Percentiles rank a stretch among this genome's conserved stretches.
Evolutionary conservation across 2,329 filamentous ascomycete genomes (phyloP).

Genomic region (Fusarium marasasianum): DNA sequence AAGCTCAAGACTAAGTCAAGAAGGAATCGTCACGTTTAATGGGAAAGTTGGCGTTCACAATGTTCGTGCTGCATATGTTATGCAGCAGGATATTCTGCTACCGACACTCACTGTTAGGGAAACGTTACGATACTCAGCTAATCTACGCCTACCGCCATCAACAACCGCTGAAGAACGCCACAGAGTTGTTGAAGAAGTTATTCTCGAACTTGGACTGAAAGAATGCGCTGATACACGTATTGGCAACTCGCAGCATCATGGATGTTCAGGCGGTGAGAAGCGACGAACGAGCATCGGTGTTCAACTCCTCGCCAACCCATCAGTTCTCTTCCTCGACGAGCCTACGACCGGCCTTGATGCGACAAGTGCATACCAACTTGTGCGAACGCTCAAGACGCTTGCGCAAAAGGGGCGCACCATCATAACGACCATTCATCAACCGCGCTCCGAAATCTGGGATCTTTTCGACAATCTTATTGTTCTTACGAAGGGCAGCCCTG

Average conservation of each 20-base stretch:
- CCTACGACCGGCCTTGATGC: slow-evolving; percentile 82
- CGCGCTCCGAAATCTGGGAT: slow-evolving; percentile 81
- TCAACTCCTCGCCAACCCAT: slow-evolving; percentile 81
- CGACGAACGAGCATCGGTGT: slow-evolving; percentile 80
- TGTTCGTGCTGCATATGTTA: slow-evolving; percentile 74
- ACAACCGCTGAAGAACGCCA: slow-evolving; percentile 67
- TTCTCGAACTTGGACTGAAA: slow-evolving; percentile 78
- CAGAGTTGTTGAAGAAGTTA: slow-evolving; percentile 77
- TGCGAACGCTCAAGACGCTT: slow-evolving; percentile 74
- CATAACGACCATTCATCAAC: slow-evolving; percentile 80
- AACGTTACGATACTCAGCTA: slow-evolving; percentile 77
- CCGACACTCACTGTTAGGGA: slow-evolving; percentile 80
- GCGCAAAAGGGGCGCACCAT: slow-evolving; percentile 75
- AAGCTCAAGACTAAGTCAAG: slow-evolving; percentile 60
- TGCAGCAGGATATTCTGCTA: slow-evolving; percentile 79
- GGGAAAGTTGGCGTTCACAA: slow-evolving; percentile 60
- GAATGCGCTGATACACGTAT: slow-evolving; percentile 81
- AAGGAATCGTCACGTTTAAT: slow-evolving; percentile 71
- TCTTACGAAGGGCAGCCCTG: slow-evolving; percentile 71
- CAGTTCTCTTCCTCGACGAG: slow-evolving; percentile 80
- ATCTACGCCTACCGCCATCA: slow-evolving; percentile 73
- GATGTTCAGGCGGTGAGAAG: slow-evolving; percentile 83
- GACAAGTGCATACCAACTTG: slow-evolving; percentile 78
- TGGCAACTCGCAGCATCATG: slow-evolving; percentile 75
- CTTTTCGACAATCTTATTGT: slow-evolving; percentile 78